Evolutionary conservation across 305 asterid species (phyloP), one percentile per base, ranked within the genome.

Genomic region (Fraxinus nigra): DNA sequence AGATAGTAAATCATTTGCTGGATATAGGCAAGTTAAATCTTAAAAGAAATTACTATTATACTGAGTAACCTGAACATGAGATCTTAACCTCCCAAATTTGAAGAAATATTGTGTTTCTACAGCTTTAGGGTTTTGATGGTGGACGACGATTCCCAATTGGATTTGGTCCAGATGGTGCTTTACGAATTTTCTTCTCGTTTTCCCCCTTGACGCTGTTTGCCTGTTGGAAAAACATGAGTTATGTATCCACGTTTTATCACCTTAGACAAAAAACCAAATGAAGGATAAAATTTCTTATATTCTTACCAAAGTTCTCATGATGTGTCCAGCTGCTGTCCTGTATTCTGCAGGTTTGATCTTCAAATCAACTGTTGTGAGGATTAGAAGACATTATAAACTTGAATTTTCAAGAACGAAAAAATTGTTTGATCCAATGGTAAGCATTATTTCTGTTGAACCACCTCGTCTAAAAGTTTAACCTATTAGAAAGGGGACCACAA

Each of bases 141-240:
- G 91, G 88, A 51, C 51, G 85, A 20, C 72, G 84, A 78, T 88
- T 86, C 70, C 89, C 91, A 59, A 72, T 81, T 63, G 91, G 88
- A 43, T 88, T 88, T 30, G 88, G 87, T 76, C 88, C 89, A 24
- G 89, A 85, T 54, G 87, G 91, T 54, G 87, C 77, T 75, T 88
- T 88, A 30, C 40, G 85, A 32, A 37, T 72, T 78, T 79, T 85
- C 77, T 9, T 81, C 73, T 46, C 80, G 1, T 63, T 82, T 0
- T 5, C 74, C 24, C 74, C 74, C 18, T 67, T 67, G 37, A 67
- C 11, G 37, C 74, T 28, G 74, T 28, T 3, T 67, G 59, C 88
- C 88, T 88, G 89, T 85, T 78, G 35, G 74, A 28, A 28, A 67
- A 28, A 67, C 37, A 67, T 1, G 18, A 24, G 74, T 67, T 8